A percentile compares a stretch with the other conserved stretches of the same genome.
These are phyloP conservation scores for Coniochaeta hoffmannii DNA, from an alignment of 2,329 filamentous ascomycete genomes.

Conservation along the genomic window DNA sequence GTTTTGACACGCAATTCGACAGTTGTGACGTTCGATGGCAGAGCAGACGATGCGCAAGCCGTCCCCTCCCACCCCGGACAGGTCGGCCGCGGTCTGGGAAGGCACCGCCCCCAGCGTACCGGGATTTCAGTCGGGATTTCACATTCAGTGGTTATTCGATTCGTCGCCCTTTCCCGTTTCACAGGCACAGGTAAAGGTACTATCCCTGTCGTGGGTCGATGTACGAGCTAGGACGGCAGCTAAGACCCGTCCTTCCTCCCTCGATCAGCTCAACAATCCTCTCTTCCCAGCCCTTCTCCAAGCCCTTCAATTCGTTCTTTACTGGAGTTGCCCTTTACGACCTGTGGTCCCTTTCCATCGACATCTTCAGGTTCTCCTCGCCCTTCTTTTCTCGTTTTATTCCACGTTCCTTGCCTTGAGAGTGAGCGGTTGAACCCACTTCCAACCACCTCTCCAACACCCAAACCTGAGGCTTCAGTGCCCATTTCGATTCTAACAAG, in stretches of 20 bases:
- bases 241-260: neutral
- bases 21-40: too few species aligned
- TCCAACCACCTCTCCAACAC: neutral
- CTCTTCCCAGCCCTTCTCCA: neutral
- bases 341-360: neutral
- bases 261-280: neutral
- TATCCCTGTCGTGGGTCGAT: neutral
- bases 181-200: neutral
- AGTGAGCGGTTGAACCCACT: neutral
- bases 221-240: neutral
- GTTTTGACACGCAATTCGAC: too few species aligned
- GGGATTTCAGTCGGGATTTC: too few species aligned
- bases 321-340: neutral
- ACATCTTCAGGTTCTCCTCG: neutral
- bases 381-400: neutral
- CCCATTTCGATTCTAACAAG: neutral
- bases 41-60: neutral
- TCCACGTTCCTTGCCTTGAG: neutral
- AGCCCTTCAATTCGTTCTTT: neutral
- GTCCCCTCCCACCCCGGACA: neutral
- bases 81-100: neutral
- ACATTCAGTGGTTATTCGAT: neutral
- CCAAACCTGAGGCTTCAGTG: neutral
- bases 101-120: neutral
- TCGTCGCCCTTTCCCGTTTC: neutral